Evolutionary conservation across 2,329 filamentous ascomycete genomes (phyloP), one percentile per base, ranked within the genome.

Genomic region (Geosmithia morbida): DNA sequence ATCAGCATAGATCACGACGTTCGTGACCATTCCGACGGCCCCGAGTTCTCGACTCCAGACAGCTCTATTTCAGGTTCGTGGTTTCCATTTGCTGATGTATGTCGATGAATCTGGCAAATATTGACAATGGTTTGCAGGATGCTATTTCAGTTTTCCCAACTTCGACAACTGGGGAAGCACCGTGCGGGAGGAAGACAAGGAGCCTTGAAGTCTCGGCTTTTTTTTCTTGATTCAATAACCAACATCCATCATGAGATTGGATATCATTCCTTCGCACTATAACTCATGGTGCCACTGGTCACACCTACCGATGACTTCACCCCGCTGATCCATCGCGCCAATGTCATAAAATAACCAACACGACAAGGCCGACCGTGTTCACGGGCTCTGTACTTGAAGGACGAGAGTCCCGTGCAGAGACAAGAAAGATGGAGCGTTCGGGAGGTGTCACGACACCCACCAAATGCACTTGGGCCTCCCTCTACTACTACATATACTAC

Each of bases 121-220:
- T 41, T 48, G 16, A 48, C 46, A 44, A 14, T 8, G 17, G 33
- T 16, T 18, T n/a, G 8, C 33, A 48, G 47, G 33, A 19, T 47
- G 77, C 51, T 86, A 86, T 62, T 80, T 83, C 57, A 85, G 81
- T 66, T 86, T 86, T 59, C 82, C 82, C 16, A 82, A 75, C 60
- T 85, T 85, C 61, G 82, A 86, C 56, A 73, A 78, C 50, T 85
- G 80, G 69, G 74, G 75, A 41, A 66, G 66, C 18, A 68, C 56
- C 41, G 56, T 57, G 43, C 52, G 56, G 26, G 47, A 41, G 20
- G 50, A 53, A 19, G 46, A 29, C n/a, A 43, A 46, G 39, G 44
- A 46, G 30, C 33, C 33, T 37, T 37, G 33, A 37, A 37, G 14
- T 16, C 33, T 37, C 33, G 11, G 33, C 33, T 37, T 16, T 11